Evolutionary conservation across 768 basidiomycete genomes (phyloP).

Genomic region (Royoungia palumana): DNA sequence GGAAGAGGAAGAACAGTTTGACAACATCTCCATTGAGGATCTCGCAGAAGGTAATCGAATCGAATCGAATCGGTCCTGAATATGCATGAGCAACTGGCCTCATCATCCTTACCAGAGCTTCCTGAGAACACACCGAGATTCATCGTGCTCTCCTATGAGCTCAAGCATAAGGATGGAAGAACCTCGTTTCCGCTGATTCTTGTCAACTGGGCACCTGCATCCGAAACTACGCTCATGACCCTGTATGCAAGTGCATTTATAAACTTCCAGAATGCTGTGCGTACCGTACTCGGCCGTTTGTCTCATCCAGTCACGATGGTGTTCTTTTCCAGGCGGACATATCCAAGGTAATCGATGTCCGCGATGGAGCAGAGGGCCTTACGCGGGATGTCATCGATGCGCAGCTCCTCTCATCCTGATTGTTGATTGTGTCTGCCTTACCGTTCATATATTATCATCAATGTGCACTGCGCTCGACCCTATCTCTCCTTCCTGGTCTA

Average conservation of each 20-base stretch:
- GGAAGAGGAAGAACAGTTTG: conserved; percentile 81
- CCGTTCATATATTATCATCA: no score
- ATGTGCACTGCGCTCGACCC: no score
- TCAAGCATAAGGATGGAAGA: conserved; percentile 76
- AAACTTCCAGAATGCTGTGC: conserved; percentile 75
- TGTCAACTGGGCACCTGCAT: conserved; percentile 85
- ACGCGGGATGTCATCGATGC: conserved; percentile 71
- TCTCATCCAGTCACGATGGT: conserved; percentile 1
- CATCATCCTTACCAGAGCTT: conserved; percentile 51
- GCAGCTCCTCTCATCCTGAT: conserved; percentile 39
- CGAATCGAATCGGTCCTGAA: conserved; percentile 2
- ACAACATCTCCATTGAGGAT: conserved; percentile 73
- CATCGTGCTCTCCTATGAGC: conserved; percentile 79
- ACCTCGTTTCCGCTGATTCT: conserved; percentile 82
- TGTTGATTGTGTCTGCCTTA: neutral
- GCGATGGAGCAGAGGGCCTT: conserved; percentile 78
- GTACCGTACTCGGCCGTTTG: conserved; percentile 22
- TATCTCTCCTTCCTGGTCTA: no score
- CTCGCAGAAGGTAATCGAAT: conserved; percentile 70
- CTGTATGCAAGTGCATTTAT: conserved; percentile 81
- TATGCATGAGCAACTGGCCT: neutral
- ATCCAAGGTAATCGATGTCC: conserved; percentile 75
- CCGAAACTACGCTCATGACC: conserved; percentile 72
- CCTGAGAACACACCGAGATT: conserved; percentile 87
- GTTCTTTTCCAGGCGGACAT: conserved; percentile 56